A percentile compares a stretch with the other conserved stretches of the same genome.
phyloP scores from a whole-genome alignment of 1,139 yeast species.

The Blastobotrys arbuscula region DNA sequence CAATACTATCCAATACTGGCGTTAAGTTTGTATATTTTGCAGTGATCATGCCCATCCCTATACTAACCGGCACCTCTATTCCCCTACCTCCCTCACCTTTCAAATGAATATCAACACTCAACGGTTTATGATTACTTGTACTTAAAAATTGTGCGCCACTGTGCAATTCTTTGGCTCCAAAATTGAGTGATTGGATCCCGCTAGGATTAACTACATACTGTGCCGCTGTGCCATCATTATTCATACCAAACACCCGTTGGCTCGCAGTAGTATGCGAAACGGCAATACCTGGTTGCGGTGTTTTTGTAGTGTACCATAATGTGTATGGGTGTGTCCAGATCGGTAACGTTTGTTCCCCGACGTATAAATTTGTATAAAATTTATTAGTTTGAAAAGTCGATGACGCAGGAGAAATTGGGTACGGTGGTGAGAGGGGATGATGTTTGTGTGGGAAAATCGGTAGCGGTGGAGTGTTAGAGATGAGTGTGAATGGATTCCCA shows the following conservation, averaged over 20 bases:
- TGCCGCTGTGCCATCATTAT: constrained; percentile 21
- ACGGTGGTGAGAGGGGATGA: constrained; percentile 44
- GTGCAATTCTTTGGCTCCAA: constrained; percentile 31
- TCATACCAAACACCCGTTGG: constrained; percentile 37
- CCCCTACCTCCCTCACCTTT: constrained; percentile 47
- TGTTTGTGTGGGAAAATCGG: constrained; percentile 43
- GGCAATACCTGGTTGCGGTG: constrained; percentile 24
- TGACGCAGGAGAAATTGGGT: too few species aligned
- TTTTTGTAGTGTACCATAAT: constrained; percentile 46
- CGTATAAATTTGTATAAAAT: constrained; percentile 70
- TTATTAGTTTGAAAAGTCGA: constrained; percentile 62
- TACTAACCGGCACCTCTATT: constrained; percentile 42
- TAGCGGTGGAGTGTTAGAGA: constrained; percentile 5
- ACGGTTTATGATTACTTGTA: constrained; percentile 26
- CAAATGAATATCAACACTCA: constrained; percentile 48
- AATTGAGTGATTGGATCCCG: constrained; percentile 34
- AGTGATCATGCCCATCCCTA: constrained; percentile 75
- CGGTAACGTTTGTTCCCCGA: constrained; percentile 57
- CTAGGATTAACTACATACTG: constrained; percentile 36
- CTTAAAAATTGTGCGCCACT: constrained; percentile 21
- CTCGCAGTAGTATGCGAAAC: constrained; percentile 8
- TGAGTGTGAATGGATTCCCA: constrained; percentile 6
- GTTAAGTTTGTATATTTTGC: constrained; percentile 59
- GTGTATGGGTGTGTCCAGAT: constrained; percentile 84
- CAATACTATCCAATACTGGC: constrained; percentile 49